Conservation (phyloP, 129 eudicot species). For the carrot (Daucus carota) region DNA sequence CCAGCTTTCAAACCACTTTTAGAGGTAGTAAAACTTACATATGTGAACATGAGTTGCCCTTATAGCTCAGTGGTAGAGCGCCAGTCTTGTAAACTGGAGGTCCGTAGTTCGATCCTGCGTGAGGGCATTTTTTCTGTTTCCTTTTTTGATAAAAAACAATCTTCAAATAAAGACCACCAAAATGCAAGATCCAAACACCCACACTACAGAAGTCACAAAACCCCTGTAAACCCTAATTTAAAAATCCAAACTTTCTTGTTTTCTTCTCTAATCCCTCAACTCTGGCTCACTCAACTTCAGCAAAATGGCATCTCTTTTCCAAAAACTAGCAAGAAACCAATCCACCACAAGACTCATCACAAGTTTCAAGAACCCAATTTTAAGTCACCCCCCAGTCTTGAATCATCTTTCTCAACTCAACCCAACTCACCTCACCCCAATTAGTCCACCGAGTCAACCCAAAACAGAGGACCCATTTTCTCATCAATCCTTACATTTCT, state of each 20-base stretch:
- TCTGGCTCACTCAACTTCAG: not conserved
- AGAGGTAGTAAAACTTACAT: no score
- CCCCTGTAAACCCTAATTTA: slow-evolving; percentile 16
- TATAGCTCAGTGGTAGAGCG: slow-evolving; percentile 99
- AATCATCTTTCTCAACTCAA: slow-evolving; percentile 18
- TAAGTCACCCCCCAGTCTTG: slow-evolving; percentile 11
- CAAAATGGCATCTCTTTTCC: slow-evolving; percentile 44
- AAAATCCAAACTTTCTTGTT: not conserved
- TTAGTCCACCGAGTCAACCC: slow-evolving; percentile 9
- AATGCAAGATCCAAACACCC: not conserved
- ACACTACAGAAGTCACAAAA: slow-evolving; percentile 3
- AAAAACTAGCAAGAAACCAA: slow-evolving; percentile 32
- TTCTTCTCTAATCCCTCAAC: not conserved
- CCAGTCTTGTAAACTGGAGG: slow-evolving; percentile 99
- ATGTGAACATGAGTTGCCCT: no score
- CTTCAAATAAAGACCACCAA: not conserved
- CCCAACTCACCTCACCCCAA: slow-evolving; percentile 4
- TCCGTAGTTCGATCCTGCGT: slow-evolving; percentile 99
- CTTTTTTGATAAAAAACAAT: not conserved
- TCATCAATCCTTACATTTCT: slow-evolving; percentile 7
- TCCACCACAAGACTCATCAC: slow-evolving; percentile 26
- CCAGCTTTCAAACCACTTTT: no score
- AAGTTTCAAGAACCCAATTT: slow-evolving; percentile 25
- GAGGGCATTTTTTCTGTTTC: slow-evolving; percentile 36
- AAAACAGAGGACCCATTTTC: slow-evolving; percentile 19